Evolutionary conservation across 345 rosid species (phyloP).

Genomic region (Bretschneidera sinensis): DNA sequence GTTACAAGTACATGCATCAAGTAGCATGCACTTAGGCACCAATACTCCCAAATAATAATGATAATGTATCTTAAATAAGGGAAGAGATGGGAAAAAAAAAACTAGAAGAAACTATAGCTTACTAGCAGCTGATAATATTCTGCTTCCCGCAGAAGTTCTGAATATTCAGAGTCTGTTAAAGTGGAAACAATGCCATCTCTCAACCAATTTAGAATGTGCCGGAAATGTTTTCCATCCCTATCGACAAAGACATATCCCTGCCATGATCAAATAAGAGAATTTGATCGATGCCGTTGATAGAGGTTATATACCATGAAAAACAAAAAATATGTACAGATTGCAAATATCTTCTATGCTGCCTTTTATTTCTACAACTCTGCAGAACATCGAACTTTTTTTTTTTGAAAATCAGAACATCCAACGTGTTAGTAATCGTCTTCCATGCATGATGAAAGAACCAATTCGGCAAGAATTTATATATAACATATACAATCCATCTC

Average conservation of each 20-base stretch:
- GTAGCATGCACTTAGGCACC: no score
- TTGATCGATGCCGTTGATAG: neutral
- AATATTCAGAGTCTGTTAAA: slow-evolving; percentile 53
- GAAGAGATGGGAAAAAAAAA: neutral
- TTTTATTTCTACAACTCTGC: neutral
- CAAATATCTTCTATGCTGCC: neutral
- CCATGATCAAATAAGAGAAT: slow-evolving; percentile 18
- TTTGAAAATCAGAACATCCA: no score
- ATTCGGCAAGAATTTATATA: no score
- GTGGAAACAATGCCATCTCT: slow-evolving; percentile 80
- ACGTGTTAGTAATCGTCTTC: no score
- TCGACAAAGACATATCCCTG: slow-evolving; percentile 88
- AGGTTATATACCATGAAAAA: slow-evolving; percentile 4
- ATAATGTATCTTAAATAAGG: neutral
- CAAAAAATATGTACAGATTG: neutral
- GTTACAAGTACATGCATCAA: no score
- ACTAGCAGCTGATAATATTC: slow-evolving; percentile 87
- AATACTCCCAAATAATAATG: no score
- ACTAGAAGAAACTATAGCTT: slow-evolving; percentile 26
- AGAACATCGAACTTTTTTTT: neutral
- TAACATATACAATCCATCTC: no score
- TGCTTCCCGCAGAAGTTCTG: slow-evolving; percentile 75
- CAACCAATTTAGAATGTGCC: slow-evolving; percentile 89
- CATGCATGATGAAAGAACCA: neutral
- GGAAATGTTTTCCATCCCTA: slow-evolving; percentile 82